These are phyloP conservation scores for Botrytis squamosa DNA, from an alignment of 2,329 filamentous ascomycete species.

Conservation along the genomic window DNA sequence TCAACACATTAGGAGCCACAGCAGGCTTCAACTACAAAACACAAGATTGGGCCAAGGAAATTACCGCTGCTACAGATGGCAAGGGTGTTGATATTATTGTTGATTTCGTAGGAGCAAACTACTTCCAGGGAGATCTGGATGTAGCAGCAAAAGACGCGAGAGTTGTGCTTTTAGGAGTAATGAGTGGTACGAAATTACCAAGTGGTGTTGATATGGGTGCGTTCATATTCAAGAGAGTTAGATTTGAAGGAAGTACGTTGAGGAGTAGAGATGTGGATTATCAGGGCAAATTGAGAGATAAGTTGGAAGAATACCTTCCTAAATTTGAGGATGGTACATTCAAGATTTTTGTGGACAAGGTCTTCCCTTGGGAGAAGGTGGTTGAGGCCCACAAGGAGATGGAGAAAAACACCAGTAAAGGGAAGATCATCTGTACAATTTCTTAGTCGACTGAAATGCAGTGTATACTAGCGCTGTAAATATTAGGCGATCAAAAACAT, in stretches of 20 bases:
- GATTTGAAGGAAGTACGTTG: constrained; percentile 80
- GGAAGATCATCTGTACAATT: constrained; percentile 63
- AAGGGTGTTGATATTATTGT: constrained; percentile 83
- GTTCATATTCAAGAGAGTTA: constrained; percentile 73
- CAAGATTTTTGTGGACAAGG: constrained; percentile 77
- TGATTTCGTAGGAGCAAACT: constrained; percentile 78
- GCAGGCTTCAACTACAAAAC: constrained; percentile 82
- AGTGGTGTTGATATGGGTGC: constrained; percentile 70
- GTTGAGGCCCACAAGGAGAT: constrained; percentile 69
- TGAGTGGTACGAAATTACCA: constrained; percentile 68
- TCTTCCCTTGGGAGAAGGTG: constrained; percentile 76
- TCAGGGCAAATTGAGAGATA: constrained; percentile 74
- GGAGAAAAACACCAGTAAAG: constrained; percentile 70
- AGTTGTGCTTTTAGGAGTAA: constrained; percentile 71
- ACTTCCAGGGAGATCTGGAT: constrained; percentile 78
- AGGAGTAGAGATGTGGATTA: constrained; percentile 77
- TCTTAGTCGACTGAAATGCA: constrained; percentile 20
- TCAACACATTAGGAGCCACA: constrained; percentile 71
- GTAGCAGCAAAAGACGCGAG: constrained; percentile 71
- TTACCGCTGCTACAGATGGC: constrained; percentile 69
- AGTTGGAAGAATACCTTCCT: constrained; percentile 71
- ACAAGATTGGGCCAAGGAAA: constrained; percentile 70
- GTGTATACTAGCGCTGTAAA: not conserved
- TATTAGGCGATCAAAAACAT: not conserved
- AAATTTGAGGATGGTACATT: constrained; percentile 72